Evolutionary conservation across 2,329 filamentous ascomycete genomes (phyloP).

Genomic region (Neoascochyta sp.): DNA sequence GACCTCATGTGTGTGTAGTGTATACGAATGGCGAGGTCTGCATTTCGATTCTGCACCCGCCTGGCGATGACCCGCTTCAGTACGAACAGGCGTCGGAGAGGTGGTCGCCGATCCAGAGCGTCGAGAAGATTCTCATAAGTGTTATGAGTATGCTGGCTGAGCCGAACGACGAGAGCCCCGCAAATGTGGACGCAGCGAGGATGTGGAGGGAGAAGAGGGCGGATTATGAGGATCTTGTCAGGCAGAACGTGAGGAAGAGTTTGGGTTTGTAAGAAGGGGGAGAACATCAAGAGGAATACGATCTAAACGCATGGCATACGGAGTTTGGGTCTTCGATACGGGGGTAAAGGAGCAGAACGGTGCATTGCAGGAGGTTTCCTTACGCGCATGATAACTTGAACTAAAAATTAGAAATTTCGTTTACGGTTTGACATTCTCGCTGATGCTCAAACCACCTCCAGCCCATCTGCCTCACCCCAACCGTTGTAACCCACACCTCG

Average conservation of each 20-base stretch:
- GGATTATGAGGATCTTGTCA: constrained; percentile 75
- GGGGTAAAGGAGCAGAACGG: not conserved
- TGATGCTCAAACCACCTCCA: constrained; percentile 46
- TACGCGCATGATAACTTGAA: no score
- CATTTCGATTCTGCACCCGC: constrained; percentile 94
- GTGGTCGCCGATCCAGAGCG: constrained; percentile 92
- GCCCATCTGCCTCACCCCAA: constrained; percentile 52
- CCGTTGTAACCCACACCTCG: constrained; percentile 60
- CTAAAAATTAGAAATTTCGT: not conserved
- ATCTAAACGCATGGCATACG: constrained; percentile 13
- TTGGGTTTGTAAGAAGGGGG: constrained; percentile 28
- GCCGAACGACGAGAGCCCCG: constrained; percentile 92
- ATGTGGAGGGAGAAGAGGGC: constrained; percentile 76
- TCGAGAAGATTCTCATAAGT: constrained; percentile 87
- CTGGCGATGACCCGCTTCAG: constrained; percentile 88
- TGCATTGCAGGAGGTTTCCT: no score
- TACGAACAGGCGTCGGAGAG: constrained; percentile 89
- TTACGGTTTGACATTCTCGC: no score
- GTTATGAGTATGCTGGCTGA: constrained; percentile 89
- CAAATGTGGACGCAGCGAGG: constrained; percentile 89
- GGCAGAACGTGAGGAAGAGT: constrained; percentile 50
- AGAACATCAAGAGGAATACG: not conserved
- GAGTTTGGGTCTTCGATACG: constrained; percentile 6
- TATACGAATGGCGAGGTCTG: constrained; percentile 85
- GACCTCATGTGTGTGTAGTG: constrained; percentile 51